Conservation (phyloP, 768 basidiomycete species). For the Symmetrospora coprosmae region DNA sequence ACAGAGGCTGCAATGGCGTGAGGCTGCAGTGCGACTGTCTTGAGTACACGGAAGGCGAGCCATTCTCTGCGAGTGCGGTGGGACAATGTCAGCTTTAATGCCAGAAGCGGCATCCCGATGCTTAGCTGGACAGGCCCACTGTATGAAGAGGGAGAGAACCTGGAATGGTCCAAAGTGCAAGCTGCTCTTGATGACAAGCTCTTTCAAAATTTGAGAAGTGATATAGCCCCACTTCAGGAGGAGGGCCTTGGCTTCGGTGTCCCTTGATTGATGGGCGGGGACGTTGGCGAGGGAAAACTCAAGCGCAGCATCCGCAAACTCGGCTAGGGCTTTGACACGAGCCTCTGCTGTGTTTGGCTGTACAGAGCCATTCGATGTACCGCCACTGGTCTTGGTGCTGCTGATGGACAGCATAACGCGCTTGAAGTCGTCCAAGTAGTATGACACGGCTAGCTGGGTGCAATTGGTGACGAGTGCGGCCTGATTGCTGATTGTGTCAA, state of each 20-base stretch:
- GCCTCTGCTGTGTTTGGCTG: too few species aligned
- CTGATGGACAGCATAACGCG: not conserved
- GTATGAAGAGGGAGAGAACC: slow-evolving; percentile 17
- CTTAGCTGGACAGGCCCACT: not conserved
- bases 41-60: slow-evolving; percentile 11
- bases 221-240: slow-evolving; percentile 19
- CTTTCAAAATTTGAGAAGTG: not conserved
- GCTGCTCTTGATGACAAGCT: slow-evolving; percentile 6
- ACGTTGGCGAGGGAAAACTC: not conserved
- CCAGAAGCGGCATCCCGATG: too few species aligned
- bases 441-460: not conserved
- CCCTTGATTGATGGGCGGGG: not conserved
- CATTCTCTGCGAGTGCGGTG: slow-evolving; percentile 17
- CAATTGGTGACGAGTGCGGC: slow-evolving; percentile 16
- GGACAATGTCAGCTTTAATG: too few species aligned
- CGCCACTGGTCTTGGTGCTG: not conserved
- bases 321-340: not conserved
- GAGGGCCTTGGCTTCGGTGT: not conserved
- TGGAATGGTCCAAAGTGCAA: slow-evolving; percentile 21
- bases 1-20: slow-evolving; percentile 10
- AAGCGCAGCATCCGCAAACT: slow-evolving; percentile 2
- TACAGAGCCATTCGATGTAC: not conserved
- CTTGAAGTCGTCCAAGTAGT: not conserved
- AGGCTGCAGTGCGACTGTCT: not conserved
- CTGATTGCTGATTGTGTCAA: slow-evolving; percentile 12